These are phyloP conservation scores for Globisporangium barbulae DNA, from an alignment of 352 stramenopile species.

Conservation along the genomic window DNA sequence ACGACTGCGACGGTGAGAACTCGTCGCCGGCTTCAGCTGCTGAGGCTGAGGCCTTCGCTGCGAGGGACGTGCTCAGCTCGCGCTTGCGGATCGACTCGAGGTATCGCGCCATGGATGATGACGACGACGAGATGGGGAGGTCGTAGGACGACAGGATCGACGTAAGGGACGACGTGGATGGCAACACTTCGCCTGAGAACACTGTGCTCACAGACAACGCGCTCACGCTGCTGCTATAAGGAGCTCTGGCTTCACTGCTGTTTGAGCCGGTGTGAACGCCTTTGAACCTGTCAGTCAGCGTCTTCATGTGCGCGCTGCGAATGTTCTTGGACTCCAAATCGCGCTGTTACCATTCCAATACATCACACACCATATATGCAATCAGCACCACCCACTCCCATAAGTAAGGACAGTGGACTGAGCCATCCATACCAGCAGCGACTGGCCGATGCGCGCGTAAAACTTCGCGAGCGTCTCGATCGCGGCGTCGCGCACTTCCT, in stretches of 20 bases:
- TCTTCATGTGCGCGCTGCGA: constrained; percentile 72
- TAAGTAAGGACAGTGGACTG: not conserved
- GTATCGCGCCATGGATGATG: constrained; percentile 55
- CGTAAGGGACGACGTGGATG: constrained; percentile 21
- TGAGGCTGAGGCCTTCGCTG: constrained; percentile 25
- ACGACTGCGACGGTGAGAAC: constrained; percentile 43
- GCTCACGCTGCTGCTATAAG: not conserved
- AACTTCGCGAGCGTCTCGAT: constrained; percentile 70
- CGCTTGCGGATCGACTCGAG: constrained; percentile 43
- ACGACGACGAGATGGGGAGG: constrained; percentile 36
- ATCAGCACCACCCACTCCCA: not conserved
- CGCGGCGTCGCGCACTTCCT: constrained; percentile 77
- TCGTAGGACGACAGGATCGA: constrained; percentile 52
- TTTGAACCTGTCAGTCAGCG: constrained; percentile 52
- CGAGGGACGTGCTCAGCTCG: constrained; percentile 23
- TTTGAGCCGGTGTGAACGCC: constrained; percentile 7
- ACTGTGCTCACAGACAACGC: not conserved
- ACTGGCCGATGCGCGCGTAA: constrained; percentile 62
- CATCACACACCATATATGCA: not conserved
- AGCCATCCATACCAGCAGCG: constrained; percentile 48
- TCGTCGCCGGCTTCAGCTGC: constrained; percentile 16
- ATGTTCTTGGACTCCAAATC: constrained; percentile 77
- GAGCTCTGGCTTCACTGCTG: not conserved
- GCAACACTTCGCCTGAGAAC: not conserved
- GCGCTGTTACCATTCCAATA: constrained; percentile 25